Evolutionary conservation across 1,139 yeast species (phyloP).

Genomic region (Hyphopichia wangnamkhiaoensis): DNA sequence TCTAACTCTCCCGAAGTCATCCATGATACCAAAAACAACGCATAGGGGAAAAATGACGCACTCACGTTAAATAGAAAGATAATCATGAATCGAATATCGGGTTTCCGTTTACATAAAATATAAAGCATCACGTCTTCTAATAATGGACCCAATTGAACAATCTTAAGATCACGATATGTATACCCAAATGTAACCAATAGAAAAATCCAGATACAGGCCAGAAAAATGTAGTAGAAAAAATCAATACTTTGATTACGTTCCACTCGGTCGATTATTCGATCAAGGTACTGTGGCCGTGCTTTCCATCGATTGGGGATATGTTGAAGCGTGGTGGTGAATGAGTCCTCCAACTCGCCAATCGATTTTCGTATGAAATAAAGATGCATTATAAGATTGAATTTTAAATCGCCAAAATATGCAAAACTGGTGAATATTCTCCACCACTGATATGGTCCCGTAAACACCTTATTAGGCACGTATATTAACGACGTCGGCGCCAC

Average conservation of each 20-base stretch:
- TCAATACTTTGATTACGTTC: conserved; percentile 27
- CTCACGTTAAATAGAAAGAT: conserved; percentile 28
- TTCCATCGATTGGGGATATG: conserved; percentile 18
- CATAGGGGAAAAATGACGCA: conserved; percentile 28
- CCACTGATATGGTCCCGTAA: conserved; percentile 23
- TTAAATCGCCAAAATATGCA: conserved; percentile 31
- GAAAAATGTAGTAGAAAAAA: conserved; percentile 29
- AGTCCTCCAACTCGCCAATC: conserved; percentile 20
- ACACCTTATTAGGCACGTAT: conserved; percentile 26
- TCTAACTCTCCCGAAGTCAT: conserved; percentile 11
- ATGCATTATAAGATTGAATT: conserved; percentile 19
- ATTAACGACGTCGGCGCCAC: conserved; percentile 11
- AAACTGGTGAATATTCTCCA: conserved; percentile 43
- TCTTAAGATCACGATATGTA: conserved; percentile 14
- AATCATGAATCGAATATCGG: conserved; percentile 24
- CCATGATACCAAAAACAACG: conserved; percentile 20
- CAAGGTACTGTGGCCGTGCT: neutral
- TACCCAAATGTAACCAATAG: conserved; percentile 17
- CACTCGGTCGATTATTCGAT: conserved; percentile 10
- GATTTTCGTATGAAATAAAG: conserved; percentile 20
- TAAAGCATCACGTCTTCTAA: conserved; percentile 29
- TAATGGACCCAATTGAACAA: conserved; percentile 22
- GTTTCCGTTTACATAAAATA: conserved; percentile 30
- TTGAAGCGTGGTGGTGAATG: conserved; percentile 11
- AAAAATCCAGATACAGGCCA: conserved; percentile 27